Percentiles rank a stretch among this genome's conserved stretches.
Conservation (phyloP, 495 filamentous ascomycete genomes). For the Stereocaulon alpinum region DNA sequence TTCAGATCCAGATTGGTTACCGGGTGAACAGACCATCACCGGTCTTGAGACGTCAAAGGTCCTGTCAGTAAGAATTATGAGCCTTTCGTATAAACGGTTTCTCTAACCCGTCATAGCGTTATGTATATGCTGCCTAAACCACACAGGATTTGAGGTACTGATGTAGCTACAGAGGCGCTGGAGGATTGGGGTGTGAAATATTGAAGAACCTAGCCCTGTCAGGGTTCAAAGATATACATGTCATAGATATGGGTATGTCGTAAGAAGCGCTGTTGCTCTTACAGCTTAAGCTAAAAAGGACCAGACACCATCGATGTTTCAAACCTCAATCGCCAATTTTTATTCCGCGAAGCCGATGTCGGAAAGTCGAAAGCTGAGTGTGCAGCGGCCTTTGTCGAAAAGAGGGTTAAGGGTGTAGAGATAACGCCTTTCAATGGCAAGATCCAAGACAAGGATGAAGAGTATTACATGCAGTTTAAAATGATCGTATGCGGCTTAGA, state of each 20-base stretch:
- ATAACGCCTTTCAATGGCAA: slow-evolving; percentile 90
- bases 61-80: slow-evolving; percentile 41
- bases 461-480: slow-evolving; percentile 97
- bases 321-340: slow-evolving; percentile 95
- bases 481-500: slow-evolving; percentile 93
- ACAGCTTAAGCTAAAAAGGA: slow-evolving; percentile 20
- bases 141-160: background rate
- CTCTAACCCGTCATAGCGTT: slow-evolving; percentile 29
- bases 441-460: slow-evolving; percentile 95
- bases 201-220: slow-evolving; percentile 93
- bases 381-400: slow-evolving; percentile 83
- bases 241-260: slow-evolving; percentile 88
- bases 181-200: slow-evolving; percentile 93
- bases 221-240: slow-evolving; percentile 93
- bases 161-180: slow-evolving; percentile 58
- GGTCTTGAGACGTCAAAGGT: slow-evolving; percentile 57
- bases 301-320: slow-evolving; percentile 94
- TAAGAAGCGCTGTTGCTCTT: background rate
- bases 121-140: slow-evolving; percentile 30
- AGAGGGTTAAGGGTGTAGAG: slow-evolving; percentile 73
- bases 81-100: slow-evolving; percentile 19
- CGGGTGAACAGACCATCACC: slow-evolving; percentile 51
- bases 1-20: slow-evolving; percentile 57
- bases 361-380: slow-evolving; percentile 90
- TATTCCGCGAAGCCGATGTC: slow-evolving; percentile 87